Conservation (phyloP, 2,329 filamentous ascomycete genomes). For the Penicillium janthinellum region DNA sequence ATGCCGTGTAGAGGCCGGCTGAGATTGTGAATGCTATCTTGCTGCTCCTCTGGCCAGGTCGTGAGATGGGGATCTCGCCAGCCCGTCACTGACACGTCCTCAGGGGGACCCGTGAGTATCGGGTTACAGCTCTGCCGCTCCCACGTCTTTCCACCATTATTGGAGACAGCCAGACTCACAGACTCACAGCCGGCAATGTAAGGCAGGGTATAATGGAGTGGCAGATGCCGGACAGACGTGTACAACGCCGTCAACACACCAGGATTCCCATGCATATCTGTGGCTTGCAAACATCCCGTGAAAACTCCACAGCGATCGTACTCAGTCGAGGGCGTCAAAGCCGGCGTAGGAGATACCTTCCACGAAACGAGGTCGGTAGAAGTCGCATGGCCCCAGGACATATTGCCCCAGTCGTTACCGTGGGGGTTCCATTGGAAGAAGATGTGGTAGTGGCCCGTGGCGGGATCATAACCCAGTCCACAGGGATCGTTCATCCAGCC, state of each 20-base stretch:
- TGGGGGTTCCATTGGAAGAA: constrained; percentile 49
- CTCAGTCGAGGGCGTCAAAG: constrained; percentile 34
- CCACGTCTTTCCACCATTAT: constrained; percentile 44
- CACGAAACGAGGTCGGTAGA: constrained; percentile 45
- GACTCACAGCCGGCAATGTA: constrained; percentile 42
- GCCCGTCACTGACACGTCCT: constrained; percentile 40
- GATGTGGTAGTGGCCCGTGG: constrained; percentile 44
- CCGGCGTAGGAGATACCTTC: constrained; percentile 32
- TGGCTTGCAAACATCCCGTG: constrained; percentile 43
- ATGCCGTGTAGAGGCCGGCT: constrained; percentile 47
- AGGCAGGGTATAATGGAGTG: constrained; percentile 45
- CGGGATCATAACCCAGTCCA: constrained; percentile 44
- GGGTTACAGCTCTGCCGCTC: constrained; percentile 40
- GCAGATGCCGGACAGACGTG: constrained; percentile 44
- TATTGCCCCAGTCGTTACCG: constrained; percentile 46
- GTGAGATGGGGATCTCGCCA: constrained; percentile 48
- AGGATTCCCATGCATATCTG: constrained; percentile 24
- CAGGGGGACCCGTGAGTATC: constrained; percentile 39
- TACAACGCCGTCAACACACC: constrained; percentile 43
- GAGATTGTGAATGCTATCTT: constrained; percentile 3
- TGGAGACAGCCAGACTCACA: constrained; percentile 42
- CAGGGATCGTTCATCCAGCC: constrained; percentile 52
- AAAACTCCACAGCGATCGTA: constrained; percentile 48
- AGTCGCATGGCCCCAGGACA: constrained; percentile 46
- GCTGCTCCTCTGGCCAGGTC: constrained; percentile 15